phyloP scores from a whole-genome alignment of 805 yeast genomes.

The Diddensiella santjacobensis region DNA sequence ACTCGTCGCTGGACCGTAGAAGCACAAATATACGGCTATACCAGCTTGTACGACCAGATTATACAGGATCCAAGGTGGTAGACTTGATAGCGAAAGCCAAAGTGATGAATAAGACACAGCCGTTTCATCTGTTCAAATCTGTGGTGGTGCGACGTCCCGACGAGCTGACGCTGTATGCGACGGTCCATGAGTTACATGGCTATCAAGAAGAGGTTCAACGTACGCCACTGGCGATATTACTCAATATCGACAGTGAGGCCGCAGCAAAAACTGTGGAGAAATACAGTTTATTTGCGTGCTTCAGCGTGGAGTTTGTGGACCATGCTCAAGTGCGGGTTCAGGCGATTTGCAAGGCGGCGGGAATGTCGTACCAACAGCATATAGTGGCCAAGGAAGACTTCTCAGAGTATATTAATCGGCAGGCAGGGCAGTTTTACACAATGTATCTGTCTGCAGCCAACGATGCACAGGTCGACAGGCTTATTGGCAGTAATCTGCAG shows the following conservation, averaged over 20 bases:
- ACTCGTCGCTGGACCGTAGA: conserved; percentile 10
- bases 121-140: conserved; percentile 74
- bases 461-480: conserved; percentile 25
- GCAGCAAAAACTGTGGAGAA: conserved; percentile 29
- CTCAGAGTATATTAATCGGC: conserved; percentile 36
- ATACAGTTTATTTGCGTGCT: conserved; percentile 42
- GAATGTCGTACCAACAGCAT: neutral
- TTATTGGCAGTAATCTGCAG: conserved; percentile 33
- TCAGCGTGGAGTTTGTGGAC: conserved; percentile 44
- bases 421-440: conserved; percentile 37
- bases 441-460: conserved; percentile 38
- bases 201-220: conserved; percentile 35
- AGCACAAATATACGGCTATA: conserved; percentile 18
- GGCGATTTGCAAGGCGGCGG: neutral
- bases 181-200: conserved; percentile 37
- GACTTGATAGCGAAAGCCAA: conserved; percentile 64
- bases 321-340: conserved; percentile 29
- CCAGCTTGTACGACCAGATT: conserved; percentile 25
- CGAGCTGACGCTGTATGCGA: conserved; percentile 27
- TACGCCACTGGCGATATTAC: conserved; percentile 61
- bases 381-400: conserved; percentile 35
- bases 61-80: conserved; percentile 42
- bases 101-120: conserved; percentile 70
- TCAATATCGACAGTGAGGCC: conserved; percentile 47
- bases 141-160: conserved; percentile 20